Percentiles rank a stretch among this genome's conserved stretches.
These are phyloP conservation scores for Clarireedia hainanense DNA, from an alignment of 2,329 filamentous ascomycete species.

Conservation along the genomic window DNA sequence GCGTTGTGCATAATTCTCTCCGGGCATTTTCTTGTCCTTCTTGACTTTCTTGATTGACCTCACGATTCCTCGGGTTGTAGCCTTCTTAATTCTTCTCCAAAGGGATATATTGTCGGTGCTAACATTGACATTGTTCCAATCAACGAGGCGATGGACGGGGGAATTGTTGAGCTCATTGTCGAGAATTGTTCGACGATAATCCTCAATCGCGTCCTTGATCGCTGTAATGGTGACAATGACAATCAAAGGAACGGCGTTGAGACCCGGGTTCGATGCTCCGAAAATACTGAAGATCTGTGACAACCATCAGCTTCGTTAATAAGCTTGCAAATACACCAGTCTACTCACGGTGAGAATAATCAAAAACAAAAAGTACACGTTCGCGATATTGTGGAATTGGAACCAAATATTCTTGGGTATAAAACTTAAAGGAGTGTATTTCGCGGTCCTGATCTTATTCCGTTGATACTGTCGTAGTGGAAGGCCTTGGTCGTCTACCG, in stretches of 20 bases:
- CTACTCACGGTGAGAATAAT: conserved; percentile 84
- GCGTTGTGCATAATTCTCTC: conserved; percentile 16
- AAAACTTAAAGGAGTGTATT: conserved; percentile 94
- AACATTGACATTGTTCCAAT: conserved; percentile 91
- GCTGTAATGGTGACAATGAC: conserved; percentile 84
- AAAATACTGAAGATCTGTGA: conserved; percentile 91
- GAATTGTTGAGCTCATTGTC: conserved; percentile 96
- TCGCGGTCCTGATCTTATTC: conserved; percentile 97
- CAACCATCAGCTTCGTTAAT: conserved; percentile 21
- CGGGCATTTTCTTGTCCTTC: conserved; percentile 38
- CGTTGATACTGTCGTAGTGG: conserved; percentile 64
- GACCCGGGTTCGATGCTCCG: conserved; percentile 79
- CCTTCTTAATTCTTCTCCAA: conserved; percentile 91
- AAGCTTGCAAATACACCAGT: not conserved
- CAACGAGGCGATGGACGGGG: conserved; percentile 78
- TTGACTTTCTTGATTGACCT: conserved; percentile 40
- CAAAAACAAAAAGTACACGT: conserved; percentile 95
- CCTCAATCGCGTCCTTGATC: conserved; percentile 91
- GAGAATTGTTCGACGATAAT: conserved; percentile 83
- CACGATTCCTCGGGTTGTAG: conserved; percentile 40
- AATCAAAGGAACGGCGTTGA: conserved; percentile 86
- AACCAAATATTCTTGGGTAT: conserved; percentile 95
- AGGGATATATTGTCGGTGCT: conserved; percentile 74
- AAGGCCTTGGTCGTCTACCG: conserved; percentile 73
- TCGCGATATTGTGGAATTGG: conserved; percentile 97